Evolutionary conservation across 169 alveolate species (phyloP).

Genomic region (Plasmodium relictum): DNA sequence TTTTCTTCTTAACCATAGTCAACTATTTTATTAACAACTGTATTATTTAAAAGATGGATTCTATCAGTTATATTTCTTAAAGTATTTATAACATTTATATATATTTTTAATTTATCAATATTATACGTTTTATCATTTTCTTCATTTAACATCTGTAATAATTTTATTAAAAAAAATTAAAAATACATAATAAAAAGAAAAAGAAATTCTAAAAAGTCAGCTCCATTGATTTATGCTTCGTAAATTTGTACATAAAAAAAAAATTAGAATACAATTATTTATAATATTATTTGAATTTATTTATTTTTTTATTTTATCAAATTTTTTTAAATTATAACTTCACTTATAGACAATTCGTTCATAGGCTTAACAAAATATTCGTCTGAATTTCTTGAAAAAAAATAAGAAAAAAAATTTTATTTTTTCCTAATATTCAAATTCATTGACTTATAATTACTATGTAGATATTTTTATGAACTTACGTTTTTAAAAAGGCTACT

Average conservation of each 20-base stretch:
- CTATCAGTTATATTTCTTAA: constrained; percentile 55
- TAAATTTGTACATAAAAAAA: not conserved
- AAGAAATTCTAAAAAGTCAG: not conserved
- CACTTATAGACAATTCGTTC: constrained; percentile 58
- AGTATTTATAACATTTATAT: constrained; percentile 33
- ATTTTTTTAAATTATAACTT: constrained; percentile 19
- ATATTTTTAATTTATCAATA: constrained; percentile 55
- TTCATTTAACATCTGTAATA: constrained; percentile 31
- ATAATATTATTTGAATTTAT: not conserved
- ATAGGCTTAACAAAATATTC: constrained; percentile 66
- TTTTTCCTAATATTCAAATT: not conserved
- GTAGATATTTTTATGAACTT: not conserved
- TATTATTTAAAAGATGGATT: constrained; percentile 61
- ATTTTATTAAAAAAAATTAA: not conserved
- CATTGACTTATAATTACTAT: not conserved
- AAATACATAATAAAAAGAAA: not conserved
- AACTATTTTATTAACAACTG: constrained; percentile 63
- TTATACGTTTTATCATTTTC: constrained; percentile 61
- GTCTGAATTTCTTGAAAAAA: constrained; percentile 28
- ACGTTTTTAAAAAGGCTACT: constrained; percentile 65
- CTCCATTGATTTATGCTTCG: not conserved
- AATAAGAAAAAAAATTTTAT: not conserved
- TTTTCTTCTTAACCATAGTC: constrained; percentile 63
- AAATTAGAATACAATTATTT: not conserved
- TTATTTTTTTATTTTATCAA: not conserved